Percentiles rank a stretch among this genome's conserved stretches.
These are phyloP conservation scores for Cryptosporidium ubiquitum DNA, from an alignment of 169 alveolate genomes.

Conservation along the genomic window DNA sequence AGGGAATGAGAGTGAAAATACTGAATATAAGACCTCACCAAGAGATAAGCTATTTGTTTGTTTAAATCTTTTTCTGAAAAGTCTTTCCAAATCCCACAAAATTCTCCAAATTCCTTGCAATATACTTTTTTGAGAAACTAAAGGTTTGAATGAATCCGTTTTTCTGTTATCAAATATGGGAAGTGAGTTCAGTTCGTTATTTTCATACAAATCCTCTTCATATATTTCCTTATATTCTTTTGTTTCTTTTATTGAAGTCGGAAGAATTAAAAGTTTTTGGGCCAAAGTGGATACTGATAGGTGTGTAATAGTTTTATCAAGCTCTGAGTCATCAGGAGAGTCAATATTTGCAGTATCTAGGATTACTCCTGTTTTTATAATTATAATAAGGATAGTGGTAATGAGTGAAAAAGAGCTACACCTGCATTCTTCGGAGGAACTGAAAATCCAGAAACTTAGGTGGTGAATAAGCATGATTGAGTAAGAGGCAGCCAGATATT, in stretches of 20 bases:
- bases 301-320: constrained; percentile 11
- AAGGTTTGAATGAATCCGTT: neutral
- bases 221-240: neutral
- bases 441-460: constrained; percentile 38
- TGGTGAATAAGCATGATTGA: constrained; percentile 23
- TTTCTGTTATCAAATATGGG: neutral
- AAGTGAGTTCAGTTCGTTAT: neutral
- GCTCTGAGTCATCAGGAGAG: neutral
- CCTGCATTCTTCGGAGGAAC: constrained; percentile 56
- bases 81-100: neutral
- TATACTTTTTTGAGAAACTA: neutral
- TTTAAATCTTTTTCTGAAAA: neutral
- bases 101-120: neutral
- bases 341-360: neutral
- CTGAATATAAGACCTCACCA: constrained; percentile 18
- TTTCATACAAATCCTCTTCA: constrained; percentile 4
- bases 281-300: constrained; percentile 1
- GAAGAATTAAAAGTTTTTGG: constrained; percentile 24
- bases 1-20: constrained; percentile 58
- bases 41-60: neutral
- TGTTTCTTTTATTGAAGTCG: constrained; percentile 14
- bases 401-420: constrained; percentile 38
- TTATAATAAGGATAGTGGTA: constrained; percentile 8
- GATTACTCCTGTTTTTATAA: constrained; percentile 28
- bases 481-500: constrained; percentile 15